A percentile compares a stretch with the other conserved stretches of the same genome.
Evolutionary conservation across 495 filamentous ascomycete species (phyloP).

Genomic region (Hamigera avellanea): DNA sequence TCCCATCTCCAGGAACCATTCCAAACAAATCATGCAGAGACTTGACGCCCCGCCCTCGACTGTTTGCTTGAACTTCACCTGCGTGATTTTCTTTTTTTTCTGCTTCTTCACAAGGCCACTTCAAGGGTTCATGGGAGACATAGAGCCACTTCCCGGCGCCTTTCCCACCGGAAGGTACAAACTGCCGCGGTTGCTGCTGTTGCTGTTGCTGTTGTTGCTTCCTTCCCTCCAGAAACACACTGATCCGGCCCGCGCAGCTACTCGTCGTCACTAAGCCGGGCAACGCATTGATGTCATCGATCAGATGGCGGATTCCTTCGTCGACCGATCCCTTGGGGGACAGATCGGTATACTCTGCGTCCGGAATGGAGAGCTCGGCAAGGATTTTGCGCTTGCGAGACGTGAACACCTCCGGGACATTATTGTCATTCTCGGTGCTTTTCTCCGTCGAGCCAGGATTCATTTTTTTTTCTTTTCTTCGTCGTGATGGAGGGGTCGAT

Average conservation of each 20-base stretch:
- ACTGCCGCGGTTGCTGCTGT: slow-evolving; percentile 13
- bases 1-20: slow-evolving; percentile 20
- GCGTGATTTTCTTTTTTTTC: slow-evolving; percentile 2
- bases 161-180: slow-evolving; percentile 60
- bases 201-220: slow-evolving; percentile 25
- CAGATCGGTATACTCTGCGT: slow-evolving; percentile 57
- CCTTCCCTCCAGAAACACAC: slow-evolving; percentile 73
- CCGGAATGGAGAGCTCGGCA: slow-evolving; percentile 46
- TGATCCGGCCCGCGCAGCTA: slow-evolving; percentile 76
- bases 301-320: slow-evolving; percentile 58
- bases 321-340: slow-evolving; percentile 85
- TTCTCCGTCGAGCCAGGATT: slow-evolving; percentile 1
- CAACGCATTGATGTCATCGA: slow-evolving; percentile 60
- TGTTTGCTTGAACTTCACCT: no score
- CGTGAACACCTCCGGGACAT: slow-evolving; percentile 37
- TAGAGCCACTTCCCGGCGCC: slow-evolving; percentile 79
- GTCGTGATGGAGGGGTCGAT: no score
- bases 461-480: neutral
- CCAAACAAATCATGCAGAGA: slow-evolving; percentile 23
- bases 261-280: slow-evolving; percentile 78
- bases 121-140: slow-evolving; percentile 69
- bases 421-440: slow-evolving; percentile 13
- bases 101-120: slow-evolving; percentile 2
- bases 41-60: slow-evolving; percentile 1
- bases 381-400: slow-evolving; percentile 56